Base-by-base conservation (phyloP, 108 stramenopile species). In the Aurantiochytrium sp. region DNA sequence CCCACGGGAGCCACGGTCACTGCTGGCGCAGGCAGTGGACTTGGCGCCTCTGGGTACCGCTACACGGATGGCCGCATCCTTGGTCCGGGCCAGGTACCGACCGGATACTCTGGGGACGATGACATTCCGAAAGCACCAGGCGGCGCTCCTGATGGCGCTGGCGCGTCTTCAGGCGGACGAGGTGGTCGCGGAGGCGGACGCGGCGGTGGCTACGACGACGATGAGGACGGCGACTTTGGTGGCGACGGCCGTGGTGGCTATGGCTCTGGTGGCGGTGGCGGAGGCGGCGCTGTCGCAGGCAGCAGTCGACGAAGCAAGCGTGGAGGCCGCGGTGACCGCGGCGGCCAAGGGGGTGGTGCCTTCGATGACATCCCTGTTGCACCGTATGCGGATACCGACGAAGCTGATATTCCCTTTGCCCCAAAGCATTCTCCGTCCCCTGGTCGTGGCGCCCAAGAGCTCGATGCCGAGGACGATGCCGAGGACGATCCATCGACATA, bases 11-110 rank as follows among this genome's bases (percentile, higher is more conserved):
- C 76, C n/a, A 53, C 76, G 3, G 51, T 83, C 51, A 53, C n/a
- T 4, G 51, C 49, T 16, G 76, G 76, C 45, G 51, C 76, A 25
- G 76, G 49, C 0, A 53, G 49, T 23, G 76, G 76, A 12, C 76
- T 83, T 4, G 76, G 76, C 0, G 76, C 76, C 25, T 83, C 76
- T 53, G 76, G 49, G 19, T 83, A 83, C 4, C 45, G 76, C 49
- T 83, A 83, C 76, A 83, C 76, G 3, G 76, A 83, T 35, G 76
- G 76, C 51, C 76, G 76, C 45, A 83, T 83, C 76, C 51, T 83
- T 12, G 51, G 49, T 53, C 76, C 76, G 6, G 76, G 76, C 28
- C 76, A 83, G 76, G 25, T 23, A 12, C 76, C 76, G 28, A 12
- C 6, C 25, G 51, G 51, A 0, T 83, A 83, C 76, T 47, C 45